phyloP scores from a whole-genome alignment of 2,329 filamentous ascomycete species.

The Ophiostoma australiae region DNA sequence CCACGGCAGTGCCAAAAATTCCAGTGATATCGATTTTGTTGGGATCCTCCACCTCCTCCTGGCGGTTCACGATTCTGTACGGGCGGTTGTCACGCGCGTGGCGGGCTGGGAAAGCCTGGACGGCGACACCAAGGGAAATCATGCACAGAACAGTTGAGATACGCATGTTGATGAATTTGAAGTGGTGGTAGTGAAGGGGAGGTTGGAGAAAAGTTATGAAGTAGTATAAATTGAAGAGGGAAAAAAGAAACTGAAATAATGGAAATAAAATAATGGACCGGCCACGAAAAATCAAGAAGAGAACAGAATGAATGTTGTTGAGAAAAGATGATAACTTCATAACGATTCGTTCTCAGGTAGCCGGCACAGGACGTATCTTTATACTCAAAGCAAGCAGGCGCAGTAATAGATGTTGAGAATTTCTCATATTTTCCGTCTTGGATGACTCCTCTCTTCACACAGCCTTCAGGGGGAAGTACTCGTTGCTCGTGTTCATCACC shows the following conservation, averaged over 20 bases:
- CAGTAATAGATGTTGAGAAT: neutral
- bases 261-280: neutral
- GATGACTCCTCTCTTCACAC: neutral
- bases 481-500: neutral
- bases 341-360: neutral
- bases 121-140: neutral
- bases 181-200: too few relatives aligned
- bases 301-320: neutral
- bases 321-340: neutral
- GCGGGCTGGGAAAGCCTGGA: neutral
- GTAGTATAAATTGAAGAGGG: neutral
- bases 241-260: neutral
- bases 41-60: slow-evolving; percentile 5
- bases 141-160: neutral
- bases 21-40: neutral
- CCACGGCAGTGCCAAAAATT: neutral
- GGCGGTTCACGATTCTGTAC: neutral
- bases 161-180: neutral
- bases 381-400: neutral
- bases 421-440: neutral
- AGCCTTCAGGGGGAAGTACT: neutral
- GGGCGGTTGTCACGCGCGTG: neutral
- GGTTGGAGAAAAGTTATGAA: too few relatives aligned
- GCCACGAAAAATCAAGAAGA: neutral
- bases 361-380: neutral